Evolutionary conservation across 306 rosid genomes (phyloP).

Genomic region (Lathyrus sativus): DNA sequence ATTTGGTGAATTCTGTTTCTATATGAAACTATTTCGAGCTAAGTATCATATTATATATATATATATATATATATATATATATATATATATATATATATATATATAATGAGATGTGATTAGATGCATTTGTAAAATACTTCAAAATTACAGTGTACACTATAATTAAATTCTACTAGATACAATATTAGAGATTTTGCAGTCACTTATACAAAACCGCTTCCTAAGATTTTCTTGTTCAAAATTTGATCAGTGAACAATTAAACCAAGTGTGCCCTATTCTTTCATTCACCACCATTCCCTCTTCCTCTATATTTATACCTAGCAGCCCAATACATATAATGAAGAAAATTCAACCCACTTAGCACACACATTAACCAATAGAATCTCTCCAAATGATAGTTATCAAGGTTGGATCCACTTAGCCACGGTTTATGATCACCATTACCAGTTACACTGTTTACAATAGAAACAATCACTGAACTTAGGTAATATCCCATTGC

Average conservation of each 20-base stretch:
- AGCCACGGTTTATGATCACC: slow-evolving; percentile 62
- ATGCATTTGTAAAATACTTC: too few species aligned
- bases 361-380: slow-evolving; percentile 94
- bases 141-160: neutral
- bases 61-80: too few species aligned
- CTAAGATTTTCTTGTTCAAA: neutral
- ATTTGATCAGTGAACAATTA: slow-evolving; percentile 22
- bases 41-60: too few species aligned
- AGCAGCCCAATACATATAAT: slow-evolving; percentile 78
- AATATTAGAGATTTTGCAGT: slow-evolving; percentile 11
- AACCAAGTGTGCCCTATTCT: neutral
- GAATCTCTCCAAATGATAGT: slow-evolving; percentile 72
- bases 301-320: slow-evolving; percentile 70
- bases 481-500: slow-evolving; percentile 92
- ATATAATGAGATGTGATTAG: too few species aligned
- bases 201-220: slow-evolving; percentile 19
- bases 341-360: slow-evolving; percentile 75
- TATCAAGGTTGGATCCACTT: slow-evolving; percentile 65
- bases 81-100: too few species aligned
- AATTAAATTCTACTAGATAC: neutral
- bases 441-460: slow-evolving; percentile 58
- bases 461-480: slow-evolving; percentile 75
- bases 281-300: slow-evolving; percentile 33
- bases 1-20: too few species aligned
- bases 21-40: too few species aligned